A percentile compares a stretch with the other conserved stretches of the same genome.
These are phyloP conservation scores for Solanum sejunctum DNA, from an alignment of 257 asterid genomes.

Conservation along the genomic window DNA sequence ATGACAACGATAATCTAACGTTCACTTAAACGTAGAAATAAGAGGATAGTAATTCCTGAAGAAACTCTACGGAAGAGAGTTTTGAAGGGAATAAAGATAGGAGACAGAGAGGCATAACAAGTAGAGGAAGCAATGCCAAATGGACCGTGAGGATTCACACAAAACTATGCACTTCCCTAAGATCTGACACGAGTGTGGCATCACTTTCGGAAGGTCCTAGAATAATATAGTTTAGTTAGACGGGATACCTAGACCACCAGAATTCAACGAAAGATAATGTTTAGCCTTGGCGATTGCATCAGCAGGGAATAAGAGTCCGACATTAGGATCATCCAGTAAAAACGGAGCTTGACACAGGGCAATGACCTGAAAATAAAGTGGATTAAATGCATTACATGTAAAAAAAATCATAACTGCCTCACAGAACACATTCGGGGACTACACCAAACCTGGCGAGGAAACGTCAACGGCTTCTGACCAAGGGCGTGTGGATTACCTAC, in stretches of 20 bases:
- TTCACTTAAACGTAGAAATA: neutral
- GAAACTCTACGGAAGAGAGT: neutral
- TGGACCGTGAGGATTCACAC: neutral
- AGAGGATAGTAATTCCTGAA: neutral
- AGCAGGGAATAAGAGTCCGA: conserved; percentile 84
- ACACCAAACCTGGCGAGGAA: conserved; percentile 74
- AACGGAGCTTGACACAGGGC: conserved; percentile 99
- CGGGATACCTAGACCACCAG: conserved; percentile 86
- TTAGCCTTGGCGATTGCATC: conserved; percentile 92
- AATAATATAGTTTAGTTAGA: neutral
- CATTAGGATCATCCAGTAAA: conserved; percentile 92
- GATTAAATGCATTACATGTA: neutral
- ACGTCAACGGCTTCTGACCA: conserved; percentile 88
- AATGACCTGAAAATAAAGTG: conserved; percentile 42
- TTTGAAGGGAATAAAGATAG: neutral
- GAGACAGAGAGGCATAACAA: neutral
- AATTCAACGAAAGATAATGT: conserved; percentile 64
- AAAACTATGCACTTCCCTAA: neutral
- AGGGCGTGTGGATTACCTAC: conserved; percentile 96
- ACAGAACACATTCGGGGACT: neutral
- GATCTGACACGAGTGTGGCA: neutral
- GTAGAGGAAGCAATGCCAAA: neutral
- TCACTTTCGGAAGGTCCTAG: neutral
- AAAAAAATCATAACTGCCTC: neutral
- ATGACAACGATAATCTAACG: neutral